Evolutionary conservation across 2,329 filamentous ascomycete species (phyloP).

Genomic region (Aspergillus quadricinctus): DNA sequence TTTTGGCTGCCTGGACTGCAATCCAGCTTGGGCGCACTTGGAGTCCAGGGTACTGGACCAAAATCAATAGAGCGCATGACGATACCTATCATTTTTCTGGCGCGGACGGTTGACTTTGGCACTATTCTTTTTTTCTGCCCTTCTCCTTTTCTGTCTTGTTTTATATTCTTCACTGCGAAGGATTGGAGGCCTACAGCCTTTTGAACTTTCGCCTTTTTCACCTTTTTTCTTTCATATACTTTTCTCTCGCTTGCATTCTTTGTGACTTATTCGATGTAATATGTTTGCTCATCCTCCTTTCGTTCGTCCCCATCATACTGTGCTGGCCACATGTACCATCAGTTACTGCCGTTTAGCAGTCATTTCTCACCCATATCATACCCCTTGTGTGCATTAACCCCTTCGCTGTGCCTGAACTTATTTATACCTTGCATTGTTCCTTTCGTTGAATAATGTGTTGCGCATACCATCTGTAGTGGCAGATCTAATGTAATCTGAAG

Average conservation of each 20-base stretch:
- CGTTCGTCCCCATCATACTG: conserved; percentile 23
- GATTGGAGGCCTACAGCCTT: conserved; percentile 19
- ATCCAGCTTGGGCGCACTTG: conserved; percentile 14
- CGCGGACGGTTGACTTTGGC: conserved; percentile 23
- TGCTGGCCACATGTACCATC: conserved; percentile 42
- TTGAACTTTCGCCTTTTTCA: conserved; percentile 31
- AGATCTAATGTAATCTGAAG: conserved; percentile 18
- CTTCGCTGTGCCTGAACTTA: conserved; percentile 22
- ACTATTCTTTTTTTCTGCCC: conserved; percentile 15
- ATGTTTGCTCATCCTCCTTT: conserved; percentile 17
- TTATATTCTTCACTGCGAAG: conserved; percentile 26
- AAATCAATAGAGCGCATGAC: conserved; percentile 21
- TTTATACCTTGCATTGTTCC: conserved; percentile 16
- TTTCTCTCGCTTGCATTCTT: conserved; percentile 20
- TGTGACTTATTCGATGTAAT: conserved; percentile 32
- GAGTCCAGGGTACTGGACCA: conserved; percentile 14
- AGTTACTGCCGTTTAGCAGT: conserved; percentile 15
- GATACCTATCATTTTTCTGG: conserved; percentile 17
- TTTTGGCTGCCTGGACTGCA: conserved; percentile 12
- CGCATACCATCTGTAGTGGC: conserved; percentile 11
- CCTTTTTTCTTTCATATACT: conserved; percentile 13
- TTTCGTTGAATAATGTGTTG: conserved; percentile 11
- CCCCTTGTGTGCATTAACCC: conserved; percentile 28
- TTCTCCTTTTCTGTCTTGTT: conserved; percentile 11
- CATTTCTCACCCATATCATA: conserved; percentile 27